Evolutionary conservation across 2,329 filamentous ascomycete species (phyloP).

Genomic region (Cladosporium sp.): DNA sequence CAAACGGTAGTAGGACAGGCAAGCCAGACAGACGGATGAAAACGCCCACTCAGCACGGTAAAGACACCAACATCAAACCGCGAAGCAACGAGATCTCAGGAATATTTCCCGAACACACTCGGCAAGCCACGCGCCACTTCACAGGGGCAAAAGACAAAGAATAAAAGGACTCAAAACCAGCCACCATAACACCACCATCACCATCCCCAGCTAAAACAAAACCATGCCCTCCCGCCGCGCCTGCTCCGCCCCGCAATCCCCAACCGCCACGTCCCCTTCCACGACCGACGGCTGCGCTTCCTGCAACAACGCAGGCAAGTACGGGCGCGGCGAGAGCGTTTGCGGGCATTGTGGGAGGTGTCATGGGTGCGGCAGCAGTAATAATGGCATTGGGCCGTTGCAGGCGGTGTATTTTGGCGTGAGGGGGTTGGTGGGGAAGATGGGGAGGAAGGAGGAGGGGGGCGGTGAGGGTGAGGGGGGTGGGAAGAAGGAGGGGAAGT

Average conservation of each 20-base stretch:
- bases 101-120: too few species aligned
- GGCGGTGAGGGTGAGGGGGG: neutral
- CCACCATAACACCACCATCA: too few species aligned
- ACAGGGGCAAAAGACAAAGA: too few species aligned
- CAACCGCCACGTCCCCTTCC: neutral
- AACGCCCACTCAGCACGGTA: too few species aligned
- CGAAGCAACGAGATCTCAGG: too few species aligned
- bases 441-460: constrained; percentile 9
- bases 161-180: too few species aligned
- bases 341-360: constrained; percentile 17
- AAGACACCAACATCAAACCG: too few species aligned
- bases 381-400: constrained; percentile 17
- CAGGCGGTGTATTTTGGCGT: constrained; percentile 17
- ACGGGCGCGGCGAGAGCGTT: constrained; percentile 14
- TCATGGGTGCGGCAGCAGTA: constrained; percentile 15
- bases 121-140: too few species aligned
- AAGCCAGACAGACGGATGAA: too few species aligned
- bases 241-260: neutral
- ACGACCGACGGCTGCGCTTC: constrained; percentile 7
- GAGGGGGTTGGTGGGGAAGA: constrained; percentile 11
- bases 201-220: too few species aligned
- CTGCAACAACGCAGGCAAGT: constrained; percentile 15
- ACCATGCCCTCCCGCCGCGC: constrained; percentile 1
- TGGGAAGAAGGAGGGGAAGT: neutral
- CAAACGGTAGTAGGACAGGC: too few species aligned